Conservation (phyloP, 208 protist genomes). For the Leishmania tropica region DNA sequence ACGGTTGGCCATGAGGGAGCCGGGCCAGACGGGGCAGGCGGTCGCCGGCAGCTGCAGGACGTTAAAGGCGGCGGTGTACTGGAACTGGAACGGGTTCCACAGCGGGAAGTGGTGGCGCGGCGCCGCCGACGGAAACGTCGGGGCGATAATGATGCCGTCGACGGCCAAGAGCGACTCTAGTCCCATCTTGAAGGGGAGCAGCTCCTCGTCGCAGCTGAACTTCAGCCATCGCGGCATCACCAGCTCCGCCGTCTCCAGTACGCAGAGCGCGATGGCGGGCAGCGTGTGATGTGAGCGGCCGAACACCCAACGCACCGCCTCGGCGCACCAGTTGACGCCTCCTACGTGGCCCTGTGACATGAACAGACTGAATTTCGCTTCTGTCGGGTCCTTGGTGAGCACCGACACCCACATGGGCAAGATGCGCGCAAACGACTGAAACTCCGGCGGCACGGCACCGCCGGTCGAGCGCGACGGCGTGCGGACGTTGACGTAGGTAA, state of each 20-base stretch:
- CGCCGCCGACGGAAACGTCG: constrained; percentile 73
- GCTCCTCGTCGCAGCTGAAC: constrained; percentile 28
- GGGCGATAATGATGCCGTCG: constrained; percentile 73
- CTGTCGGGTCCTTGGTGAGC: constrained; percentile 63
- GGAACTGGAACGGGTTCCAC: constrained; percentile 79
- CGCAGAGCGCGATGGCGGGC: constrained; percentile 69
- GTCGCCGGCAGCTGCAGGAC: constrained; percentile 82
- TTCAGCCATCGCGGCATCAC: constrained; percentile 50
- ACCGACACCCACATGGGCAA: constrained; percentile 72
- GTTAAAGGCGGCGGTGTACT: constrained; percentile 90
- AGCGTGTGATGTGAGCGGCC: constrained; percentile 81
- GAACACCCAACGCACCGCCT: constrained; percentile 59
- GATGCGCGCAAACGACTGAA: constrained; percentile 59
- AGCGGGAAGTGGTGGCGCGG: constrained; percentile 74
- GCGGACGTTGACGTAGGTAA: constrained; percentile 77
- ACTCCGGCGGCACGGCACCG: constrained; percentile 51
- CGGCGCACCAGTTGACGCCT: constrained; percentile 57
- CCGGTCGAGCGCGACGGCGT: constrained; percentile 60
- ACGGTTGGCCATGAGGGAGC: constrained; percentile 26
- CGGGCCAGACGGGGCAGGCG: constrained; percentile 70
- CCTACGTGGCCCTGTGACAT: constrained; percentile 57
- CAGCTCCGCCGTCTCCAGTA: constrained; percentile 58
- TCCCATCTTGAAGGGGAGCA: constrained; percentile 58
- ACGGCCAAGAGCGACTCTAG: constrained; percentile 68
- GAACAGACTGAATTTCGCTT: constrained; percentile 60